Evolutionary conservation across 192 early-diverging fungal genomes (phyloP).

Genomic region (Backusella tuberculispora): DNA sequence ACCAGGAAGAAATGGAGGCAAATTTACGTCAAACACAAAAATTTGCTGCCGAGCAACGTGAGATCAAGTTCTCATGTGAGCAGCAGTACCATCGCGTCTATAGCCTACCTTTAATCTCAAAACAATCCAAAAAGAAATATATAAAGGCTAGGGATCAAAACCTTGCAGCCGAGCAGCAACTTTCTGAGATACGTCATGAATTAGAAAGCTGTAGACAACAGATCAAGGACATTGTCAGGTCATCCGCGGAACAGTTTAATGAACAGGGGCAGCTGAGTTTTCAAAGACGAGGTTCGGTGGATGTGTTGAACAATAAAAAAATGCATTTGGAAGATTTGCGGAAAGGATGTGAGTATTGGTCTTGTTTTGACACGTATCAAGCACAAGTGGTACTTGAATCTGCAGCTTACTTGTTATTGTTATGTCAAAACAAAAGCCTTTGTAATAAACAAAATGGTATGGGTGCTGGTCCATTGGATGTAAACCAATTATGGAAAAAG

Average conservation of each 20-base stretch:
- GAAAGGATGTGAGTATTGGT: slow-evolving; percentile 12
- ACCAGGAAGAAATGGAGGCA: neutral
- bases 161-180: neutral
- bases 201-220: neutral
- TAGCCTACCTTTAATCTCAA: neutral
- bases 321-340: neutral
- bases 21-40: neutral
- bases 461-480: neutral
- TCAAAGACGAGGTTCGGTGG: neutral
- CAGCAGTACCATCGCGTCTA: neutral
- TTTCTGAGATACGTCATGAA: neutral
- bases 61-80: neutral
- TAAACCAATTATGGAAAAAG: neutral
- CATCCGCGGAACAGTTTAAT: neutral
- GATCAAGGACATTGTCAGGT: neutral
- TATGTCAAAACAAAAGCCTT: too few species aligned
- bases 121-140: slow-evolving; percentile 7
- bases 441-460: neutral
- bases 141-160: slow-evolving; percentile 6
- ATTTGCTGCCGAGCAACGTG: neutral
- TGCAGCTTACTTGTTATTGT: neutral
- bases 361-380: slow-evolving; percentile 16
- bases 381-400: neutral
- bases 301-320: neutral
- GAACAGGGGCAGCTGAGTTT: neutral